Evolutionary conservation across 306 rosid species (phyloP).

Genomic region (Corylus heterophylla): DNA sequence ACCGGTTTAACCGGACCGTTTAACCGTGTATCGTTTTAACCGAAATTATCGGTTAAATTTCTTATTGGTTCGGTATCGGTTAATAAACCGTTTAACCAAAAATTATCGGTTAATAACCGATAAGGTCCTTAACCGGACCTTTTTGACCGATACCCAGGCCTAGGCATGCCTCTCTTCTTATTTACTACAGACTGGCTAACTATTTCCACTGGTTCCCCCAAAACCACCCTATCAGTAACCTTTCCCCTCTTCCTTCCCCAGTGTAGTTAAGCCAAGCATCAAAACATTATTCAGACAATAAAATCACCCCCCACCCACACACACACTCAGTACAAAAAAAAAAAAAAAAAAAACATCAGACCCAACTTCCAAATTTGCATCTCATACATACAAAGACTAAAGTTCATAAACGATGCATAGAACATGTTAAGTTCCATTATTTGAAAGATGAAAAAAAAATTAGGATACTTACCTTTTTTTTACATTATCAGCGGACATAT

Average conservation of each 20-base stretch:
- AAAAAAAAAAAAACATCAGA: background rate
- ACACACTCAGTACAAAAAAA: background rate
- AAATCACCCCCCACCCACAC: too few species aligned
- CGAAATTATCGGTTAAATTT: too few species aligned
- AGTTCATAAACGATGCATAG: background rate
- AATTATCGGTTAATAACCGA: too few species aligned
- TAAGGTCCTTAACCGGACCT: too few species aligned
- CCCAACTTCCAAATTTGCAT: background rate
- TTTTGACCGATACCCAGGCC: too few species aligned
- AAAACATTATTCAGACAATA: background rate
- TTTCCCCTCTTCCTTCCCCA: background rate
- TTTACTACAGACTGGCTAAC: background rate
- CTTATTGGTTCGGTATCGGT: too few species aligned
- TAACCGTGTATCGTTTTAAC: too few species aligned
- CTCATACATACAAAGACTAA: background rate
- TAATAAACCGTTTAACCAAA: too few species aligned
- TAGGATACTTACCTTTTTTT: conserved; percentile 68
- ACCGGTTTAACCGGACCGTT: too few species aligned
- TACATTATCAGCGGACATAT: conserved; percentile 66
- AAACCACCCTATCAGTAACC: background rate
- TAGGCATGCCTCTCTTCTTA: background rate
- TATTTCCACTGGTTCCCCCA: background rate
- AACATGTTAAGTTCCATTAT: background rate
- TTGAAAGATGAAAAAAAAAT: background rate
- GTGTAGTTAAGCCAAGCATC: conserved; percentile 2